Conservation (phyloP, 306 rosid genomes). For the Aeschynomene evenia region DNA sequence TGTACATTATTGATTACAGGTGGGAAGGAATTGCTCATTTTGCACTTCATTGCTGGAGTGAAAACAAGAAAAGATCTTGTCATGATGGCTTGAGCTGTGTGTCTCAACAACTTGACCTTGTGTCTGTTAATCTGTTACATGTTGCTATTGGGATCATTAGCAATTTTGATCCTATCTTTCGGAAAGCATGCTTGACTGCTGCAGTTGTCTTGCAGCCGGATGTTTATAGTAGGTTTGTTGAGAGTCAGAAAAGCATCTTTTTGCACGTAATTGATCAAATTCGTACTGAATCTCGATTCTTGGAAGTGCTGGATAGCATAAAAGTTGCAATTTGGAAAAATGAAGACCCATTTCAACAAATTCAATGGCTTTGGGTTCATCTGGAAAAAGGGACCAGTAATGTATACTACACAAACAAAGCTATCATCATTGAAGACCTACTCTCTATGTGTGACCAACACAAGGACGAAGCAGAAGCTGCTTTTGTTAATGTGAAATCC, state of each 20-base stretch:
- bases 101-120: slow-evolving; percentile 38
- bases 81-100: slow-evolving; percentile 25
- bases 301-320: slow-evolving; percentile 47
- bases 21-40: slow-evolving; percentile 83
- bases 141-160: slow-evolving; percentile 58
- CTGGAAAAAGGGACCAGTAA: slow-evolving; percentile 31
- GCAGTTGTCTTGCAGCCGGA: slow-evolving; percentile 39
- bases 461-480: slow-evolving; percentile 51
- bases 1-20: slow-evolving; percentile 44
- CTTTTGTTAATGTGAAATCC: slow-evolving; percentile 54
- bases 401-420: slow-evolving; percentile 36
- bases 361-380: slow-evolving; percentile 57
- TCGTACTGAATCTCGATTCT: slow-evolving; percentile 45
- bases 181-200: slow-evolving; percentile 81
- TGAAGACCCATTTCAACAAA: slow-evolving; percentile 62
- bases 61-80: slow-evolving; percentile 36
- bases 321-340: slow-evolving; percentile 56
- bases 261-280: slow-evolving; percentile 52
- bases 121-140: slow-evolving; percentile 56
- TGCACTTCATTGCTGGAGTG: slow-evolving; percentile 66
- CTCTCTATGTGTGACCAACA: slow-evolving; percentile 35
- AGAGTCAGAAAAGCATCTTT: slow-evolving; percentile 46
- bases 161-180: slow-evolving; percentile 52
- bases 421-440: slow-evolving; percentile 38
- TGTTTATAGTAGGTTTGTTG: slow-evolving; percentile 41